Evolutionary conservation across 164 flowering plant species (phyloP).

Genomic region (Nelumbo lutea): DNA sequence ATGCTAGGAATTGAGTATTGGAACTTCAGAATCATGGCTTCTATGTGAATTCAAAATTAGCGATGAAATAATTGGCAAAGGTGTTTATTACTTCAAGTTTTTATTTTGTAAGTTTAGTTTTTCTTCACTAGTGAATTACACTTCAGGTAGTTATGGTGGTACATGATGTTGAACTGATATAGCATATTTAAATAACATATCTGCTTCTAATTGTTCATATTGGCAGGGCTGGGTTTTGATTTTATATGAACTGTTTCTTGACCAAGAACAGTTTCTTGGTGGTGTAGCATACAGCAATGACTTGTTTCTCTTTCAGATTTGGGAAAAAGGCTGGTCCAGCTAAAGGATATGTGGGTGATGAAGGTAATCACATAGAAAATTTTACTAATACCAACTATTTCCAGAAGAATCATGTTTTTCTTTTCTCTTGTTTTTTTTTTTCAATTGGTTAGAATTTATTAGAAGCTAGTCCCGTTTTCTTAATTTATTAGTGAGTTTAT

Average conservation of each 20-base stretch:
- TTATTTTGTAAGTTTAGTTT: neutral
- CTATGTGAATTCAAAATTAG: neutral
- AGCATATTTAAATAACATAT: neutral
- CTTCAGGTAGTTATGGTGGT: neutral
- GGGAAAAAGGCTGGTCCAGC: slow-evolving; percentile 20
- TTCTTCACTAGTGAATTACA: neutral
- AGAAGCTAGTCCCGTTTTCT: too few species aligned
- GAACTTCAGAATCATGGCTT: neutral
- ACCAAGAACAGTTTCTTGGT: slow-evolving; percentile 10
- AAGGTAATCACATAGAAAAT: slow-evolving; percentile 33
- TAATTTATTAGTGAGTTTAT: too few species aligned
- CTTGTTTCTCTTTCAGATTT: slow-evolving; percentile 49
- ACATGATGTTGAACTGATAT: neutral
- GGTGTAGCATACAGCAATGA: slow-evolving; percentile 33
- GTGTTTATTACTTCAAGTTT: neutral
- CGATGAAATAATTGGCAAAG: neutral
- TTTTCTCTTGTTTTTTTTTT: too few species aligned
- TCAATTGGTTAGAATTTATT: too few species aligned
- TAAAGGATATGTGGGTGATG: slow-evolving; percentile 25
- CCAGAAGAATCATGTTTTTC: too few species aligned
- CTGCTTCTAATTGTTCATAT: slow-evolving; percentile 8
- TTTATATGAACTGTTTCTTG: slow-evolving; percentile 4
- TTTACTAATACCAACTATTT: neutral
- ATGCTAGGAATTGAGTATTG: neutral
- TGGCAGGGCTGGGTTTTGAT: slow-evolving; percentile 8